Percentiles rank a stretch among this genome's conserved stretches.
Evolutionary conservation across 164 flowering plant species (phyloP).

Genomic region (Akebia trifoliata): DNA sequence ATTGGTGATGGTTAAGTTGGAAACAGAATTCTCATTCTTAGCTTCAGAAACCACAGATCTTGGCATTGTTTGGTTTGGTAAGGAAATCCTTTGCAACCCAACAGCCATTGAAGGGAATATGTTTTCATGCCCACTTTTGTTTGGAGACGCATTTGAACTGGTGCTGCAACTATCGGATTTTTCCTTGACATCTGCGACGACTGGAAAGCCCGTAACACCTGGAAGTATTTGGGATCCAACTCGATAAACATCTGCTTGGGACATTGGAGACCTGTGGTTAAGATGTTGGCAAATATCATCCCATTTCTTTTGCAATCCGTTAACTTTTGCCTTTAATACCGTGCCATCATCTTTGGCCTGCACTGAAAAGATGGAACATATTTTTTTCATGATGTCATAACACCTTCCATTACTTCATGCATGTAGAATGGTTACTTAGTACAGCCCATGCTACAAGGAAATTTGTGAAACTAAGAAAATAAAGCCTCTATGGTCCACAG

Average conservation of each 20-base stretch:
- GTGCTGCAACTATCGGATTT: slow-evolving; percentile 11
- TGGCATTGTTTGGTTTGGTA: slow-evolving; percentile 1
- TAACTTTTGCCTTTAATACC: slow-evolving; percentile 34
- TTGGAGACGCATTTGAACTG: slow-evolving; percentile 20
- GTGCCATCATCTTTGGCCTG: slow-evolving; percentile 70
- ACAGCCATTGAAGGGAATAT: slow-evolving; percentile 17
- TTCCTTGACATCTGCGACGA: slow-evolving; percentile 20
- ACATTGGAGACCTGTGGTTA: slow-evolving; percentile 27
- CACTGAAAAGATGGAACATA: slow-evolving; percentile 49
- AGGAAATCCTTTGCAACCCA: slow-evolving; percentile 18
- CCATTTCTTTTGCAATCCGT: slow-evolving; percentile 62
- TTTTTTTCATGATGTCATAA: slow-evolving; percentile 23
- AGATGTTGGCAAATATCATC: slow-evolving; percentile 47
- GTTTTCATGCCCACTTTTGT: slow-evolving; percentile 21
- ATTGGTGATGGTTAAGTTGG: slow-evolving; percentile 15
- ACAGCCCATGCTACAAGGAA: too few relatives aligned
- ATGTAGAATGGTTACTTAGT: not conserved
- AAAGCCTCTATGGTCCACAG: too few relatives aligned
- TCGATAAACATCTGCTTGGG: slow-evolving; percentile 20
- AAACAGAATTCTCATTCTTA: slow-evolving; percentile 22
- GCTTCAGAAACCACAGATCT: slow-evolving; percentile 19
- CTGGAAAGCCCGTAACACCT: slow-evolving; percentile 31
- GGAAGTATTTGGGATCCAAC: slow-evolving; percentile 22
- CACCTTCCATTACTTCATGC: slow-evolving; percentile 1
- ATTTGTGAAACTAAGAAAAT: too few relatives aligned